These are phyloP conservation scores for Nannochloropsis oceanica DNA, from an alignment of 108 stramenopile genomes.

Conservation along the genomic window DNA sequence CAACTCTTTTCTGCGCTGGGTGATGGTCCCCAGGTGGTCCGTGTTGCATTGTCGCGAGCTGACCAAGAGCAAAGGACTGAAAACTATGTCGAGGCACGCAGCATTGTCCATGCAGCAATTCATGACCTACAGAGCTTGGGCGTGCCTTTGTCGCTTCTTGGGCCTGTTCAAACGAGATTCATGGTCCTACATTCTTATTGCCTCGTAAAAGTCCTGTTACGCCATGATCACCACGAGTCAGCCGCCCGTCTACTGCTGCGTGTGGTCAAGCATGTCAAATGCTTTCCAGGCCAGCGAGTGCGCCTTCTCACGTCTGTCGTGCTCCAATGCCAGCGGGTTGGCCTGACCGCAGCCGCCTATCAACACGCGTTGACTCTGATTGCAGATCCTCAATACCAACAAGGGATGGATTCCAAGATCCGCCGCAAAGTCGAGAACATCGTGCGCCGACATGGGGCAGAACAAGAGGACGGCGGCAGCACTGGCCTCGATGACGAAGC, in stretches of 20 bases:
- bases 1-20: slow-evolving; percentile 49
- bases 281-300: slow-evolving; percentile 43
- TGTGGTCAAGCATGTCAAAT: slow-evolving; percentile 40
- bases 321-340: slow-evolving; percentile 48
- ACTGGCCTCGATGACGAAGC: neutral
- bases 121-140: slow-evolving; percentile 34
- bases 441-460: slow-evolving; percentile 40
- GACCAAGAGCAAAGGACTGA: slow-evolving; percentile 43
- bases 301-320: slow-evolving; percentile 43
- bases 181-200: slow-evolving; percentile 42
- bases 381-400: slow-evolving; percentile 38
- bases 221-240: slow-evolving; percentile 35
- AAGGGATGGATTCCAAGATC: slow-evolving; percentile 39
- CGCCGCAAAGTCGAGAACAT: slow-evolving; percentile 49
- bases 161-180: slow-evolving; percentile 31
- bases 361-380: slow-evolving; percentile 42
- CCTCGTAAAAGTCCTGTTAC: slow-evolving; percentile 37
- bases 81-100: slow-evolving; percentile 43
- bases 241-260: slow-evolving; percentile 45
- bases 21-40: slow-evolving; percentile 39
- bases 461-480: too few species aligned
- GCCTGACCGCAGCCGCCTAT: slow-evolving; percentile 39
- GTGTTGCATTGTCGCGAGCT: slow-evolving; percentile 48
- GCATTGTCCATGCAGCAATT: slow-evolving; percentile 37
- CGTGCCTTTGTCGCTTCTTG: slow-evolving; percentile 29